A percentile compares a stretch with the other conserved stretches of the same genome.
phyloP scores from a whole-genome alignment of 805 yeast species.

The Blastobotrys mokoenaii region DNA sequence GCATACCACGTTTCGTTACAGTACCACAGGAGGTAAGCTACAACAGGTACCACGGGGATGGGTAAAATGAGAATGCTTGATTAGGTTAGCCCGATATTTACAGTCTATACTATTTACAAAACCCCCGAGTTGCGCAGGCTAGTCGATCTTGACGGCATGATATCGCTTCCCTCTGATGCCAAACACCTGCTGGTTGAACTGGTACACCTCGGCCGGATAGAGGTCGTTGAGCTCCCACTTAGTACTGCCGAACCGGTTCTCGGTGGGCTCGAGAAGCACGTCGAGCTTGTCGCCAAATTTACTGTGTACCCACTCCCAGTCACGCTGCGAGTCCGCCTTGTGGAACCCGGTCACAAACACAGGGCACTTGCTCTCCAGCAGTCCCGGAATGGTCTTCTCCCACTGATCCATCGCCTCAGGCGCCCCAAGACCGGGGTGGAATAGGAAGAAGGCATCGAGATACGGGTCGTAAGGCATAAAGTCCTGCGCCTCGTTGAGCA shows the following conservation, averaged over 20 bases:
- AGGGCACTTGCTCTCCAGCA: conserved; percentile 89
- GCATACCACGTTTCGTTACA: too few species aligned
- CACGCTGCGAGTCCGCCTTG: conserved; percentile 59
- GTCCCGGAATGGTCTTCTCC: conserved; percentile 77
- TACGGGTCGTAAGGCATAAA: conserved; percentile 98
- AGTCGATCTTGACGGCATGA: conserved; percentile 51
- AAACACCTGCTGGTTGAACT: conserved; percentile 80
- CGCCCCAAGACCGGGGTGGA: conserved; percentile 91
- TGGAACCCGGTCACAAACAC: conserved; percentile 87
- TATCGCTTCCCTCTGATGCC: conserved; percentile 96
- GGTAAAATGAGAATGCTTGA: too few species aligned
- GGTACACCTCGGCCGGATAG: conserved; percentile 89
- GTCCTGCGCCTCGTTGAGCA: conserved; percentile 83
- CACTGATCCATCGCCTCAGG: conserved; percentile 73
- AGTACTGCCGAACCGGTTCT: conserved; percentile 73
- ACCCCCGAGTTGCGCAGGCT: too few species aligned
- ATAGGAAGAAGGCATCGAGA: conserved; percentile 81
- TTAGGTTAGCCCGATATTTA: too few species aligned
- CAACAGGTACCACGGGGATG: too few species aligned
- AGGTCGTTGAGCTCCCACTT: conserved; percentile 92
- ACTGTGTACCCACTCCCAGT: conserved; percentile 58
- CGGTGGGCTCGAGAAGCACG: conserved; percentile 62
- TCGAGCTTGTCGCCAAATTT: conserved; percentile 73
- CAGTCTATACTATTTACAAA: too few species aligned
- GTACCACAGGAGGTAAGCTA: too few species aligned